phyloP scores from a whole-genome alignment of 495 filamentous ascomycete species.

The Cryomyces minteri region DNA sequence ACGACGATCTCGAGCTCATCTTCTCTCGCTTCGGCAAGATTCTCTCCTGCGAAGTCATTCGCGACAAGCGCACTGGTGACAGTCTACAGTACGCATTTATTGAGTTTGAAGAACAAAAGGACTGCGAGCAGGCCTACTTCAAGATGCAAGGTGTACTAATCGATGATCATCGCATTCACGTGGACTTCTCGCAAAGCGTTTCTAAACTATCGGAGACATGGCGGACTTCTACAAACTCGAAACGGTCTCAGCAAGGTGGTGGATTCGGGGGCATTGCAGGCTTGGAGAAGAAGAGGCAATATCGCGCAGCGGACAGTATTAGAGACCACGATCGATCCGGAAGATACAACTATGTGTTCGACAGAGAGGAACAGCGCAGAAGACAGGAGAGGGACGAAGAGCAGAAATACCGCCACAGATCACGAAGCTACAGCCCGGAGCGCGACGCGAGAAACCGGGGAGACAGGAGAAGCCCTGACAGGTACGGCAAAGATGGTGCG shows the following conservation, averaged over 20 bases:
- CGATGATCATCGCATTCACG: slow-evolving; percentile 94
- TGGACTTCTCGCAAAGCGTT: slow-evolving; percentile 95
- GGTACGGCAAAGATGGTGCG: slow-evolving; percentile 2
- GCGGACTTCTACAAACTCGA: slow-evolving; percentile 73
- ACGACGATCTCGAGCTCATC: slow-evolving; percentile 86
- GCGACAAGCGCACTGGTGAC: slow-evolving; percentile 85
- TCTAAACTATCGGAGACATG: slow-evolving; percentile 80
- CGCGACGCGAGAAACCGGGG: slow-evolving; percentile 18
- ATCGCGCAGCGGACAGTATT: slow-evolving; percentile 42
- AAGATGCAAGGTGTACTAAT: slow-evolving; percentile 97
- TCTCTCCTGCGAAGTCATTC: slow-evolving; percentile 87
- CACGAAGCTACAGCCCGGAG: not conserved
- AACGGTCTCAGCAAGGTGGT: slow-evolving; percentile 41
- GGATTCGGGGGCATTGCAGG: slow-evolving; percentile 80
- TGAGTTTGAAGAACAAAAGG: slow-evolving; percentile 81
- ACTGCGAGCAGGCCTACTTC: slow-evolving; percentile 91
- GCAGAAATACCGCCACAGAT: not conserved
- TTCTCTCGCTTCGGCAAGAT: slow-evolving; percentile 96
- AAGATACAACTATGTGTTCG: slow-evolving; percentile 67
- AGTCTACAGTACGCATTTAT: slow-evolving; percentile 96
- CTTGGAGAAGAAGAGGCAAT: slow-evolving; percentile 81
- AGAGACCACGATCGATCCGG: slow-evolving; percentile 2
- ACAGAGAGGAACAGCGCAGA: slow-evolving; percentile 43
- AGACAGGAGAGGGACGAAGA: slow-evolving; percentile 2
- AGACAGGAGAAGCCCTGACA: slow-evolving; percentile 20